Conservation (phyloP, 768 basidiomycete species). For the Pleurotus djamor region DNA sequence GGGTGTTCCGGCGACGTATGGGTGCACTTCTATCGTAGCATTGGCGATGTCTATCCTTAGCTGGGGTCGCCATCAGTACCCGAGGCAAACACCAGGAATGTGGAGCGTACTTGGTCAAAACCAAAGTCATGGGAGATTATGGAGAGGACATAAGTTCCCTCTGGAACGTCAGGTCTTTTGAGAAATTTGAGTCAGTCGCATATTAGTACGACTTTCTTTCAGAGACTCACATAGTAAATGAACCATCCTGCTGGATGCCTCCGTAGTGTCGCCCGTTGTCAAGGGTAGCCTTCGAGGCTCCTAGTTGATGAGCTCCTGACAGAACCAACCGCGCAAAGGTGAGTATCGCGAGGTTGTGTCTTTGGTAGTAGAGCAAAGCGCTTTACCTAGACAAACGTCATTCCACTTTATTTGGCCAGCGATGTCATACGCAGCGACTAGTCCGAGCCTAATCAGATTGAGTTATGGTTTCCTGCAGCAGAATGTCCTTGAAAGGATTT, state of each 20-base stretch:
- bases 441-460: constrained; percentile 19
- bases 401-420: constrained; percentile 69
- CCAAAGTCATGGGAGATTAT: constrained; percentile 62
- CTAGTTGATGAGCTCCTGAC: constrained; percentile 38
- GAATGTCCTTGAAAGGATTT: not conserved
- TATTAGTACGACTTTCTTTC: not conserved
- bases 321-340: not conserved
- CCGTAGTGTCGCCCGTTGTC: constrained; percentile 57
- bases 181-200: not conserved
- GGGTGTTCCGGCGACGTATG: constrained; percentile 70
- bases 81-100: constrained; percentile 1
- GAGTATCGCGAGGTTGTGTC: constrained; percentile 5
- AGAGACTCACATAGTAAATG: constrained; percentile 61
- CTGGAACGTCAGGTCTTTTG: constrained; percentile 63
- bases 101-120: constrained; percentile 63
- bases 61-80: constrained; percentile 30
- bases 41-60: constrained; percentile 65
- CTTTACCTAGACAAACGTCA: constrained; percentile 58
- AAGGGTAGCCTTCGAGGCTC: constrained; percentile 55
- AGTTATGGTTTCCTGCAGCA: not conserved
- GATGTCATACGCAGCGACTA: constrained; percentile 49
- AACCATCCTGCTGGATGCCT: constrained; percentile 53
- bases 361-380: constrained; percentile 10
- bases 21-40: constrained; percentile 45
- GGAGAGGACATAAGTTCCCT: constrained; percentile 69